Base-by-base conservation (phyloP, 2,329 filamentous ascomycete genomes). In the Dothidotthia symphoricarpi region DNA sequence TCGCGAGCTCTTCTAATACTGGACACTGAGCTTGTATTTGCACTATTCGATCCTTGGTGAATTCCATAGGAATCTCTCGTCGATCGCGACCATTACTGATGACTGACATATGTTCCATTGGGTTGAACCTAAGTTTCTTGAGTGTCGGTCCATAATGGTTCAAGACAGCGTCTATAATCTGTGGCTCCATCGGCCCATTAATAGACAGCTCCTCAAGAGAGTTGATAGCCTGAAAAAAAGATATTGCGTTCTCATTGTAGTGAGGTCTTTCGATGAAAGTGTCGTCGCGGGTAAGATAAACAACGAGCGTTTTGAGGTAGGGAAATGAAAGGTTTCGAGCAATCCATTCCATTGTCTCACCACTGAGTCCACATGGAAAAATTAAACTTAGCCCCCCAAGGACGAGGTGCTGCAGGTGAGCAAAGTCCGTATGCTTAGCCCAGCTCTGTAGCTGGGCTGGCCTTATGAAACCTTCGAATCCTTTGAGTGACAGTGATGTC, bases 321-420 rank as follows among this genome's bases (percentile, higher is more conserved):
- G n/a, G n/a, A 27, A 55, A 51, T 14, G 22, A 38, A 28, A 33
- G 17, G 22, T 41, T 42, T 24, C 39, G 43, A 11, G 38, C 19
- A 32, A 49, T 24, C 49, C 43, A 53, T 13, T 50, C 41, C 47
- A 55, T 49, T 33, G 39, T 47, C 31, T 51, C 43, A 28, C 49
- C 39, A 37, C 15, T 47, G 3, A 55, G 11, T 36, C 36, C 42
- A 31, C 19, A 33, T 30, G 19, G 14, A 9, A 1, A 8, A 11
- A 31, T 9, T 29, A 44, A 41, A 19, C 25, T 16, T 6, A 40
- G 38, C 6, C 44, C 41, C n/a, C n/a, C n/a, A 9, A 53, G 40
- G 26, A 22, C 15, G 24, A 55, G 47, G 29, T 53, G 45, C 31
- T 45, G 41, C 19, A 53, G 44, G 32, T 22, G 37, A 31, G 25